A percentile compares a stretch with the other conserved stretches of the same genome.
phyloP scores from a whole-genome alignment of 495 filamentous ascomycete species.

The Saxispiralis lemnorum region DNA sequence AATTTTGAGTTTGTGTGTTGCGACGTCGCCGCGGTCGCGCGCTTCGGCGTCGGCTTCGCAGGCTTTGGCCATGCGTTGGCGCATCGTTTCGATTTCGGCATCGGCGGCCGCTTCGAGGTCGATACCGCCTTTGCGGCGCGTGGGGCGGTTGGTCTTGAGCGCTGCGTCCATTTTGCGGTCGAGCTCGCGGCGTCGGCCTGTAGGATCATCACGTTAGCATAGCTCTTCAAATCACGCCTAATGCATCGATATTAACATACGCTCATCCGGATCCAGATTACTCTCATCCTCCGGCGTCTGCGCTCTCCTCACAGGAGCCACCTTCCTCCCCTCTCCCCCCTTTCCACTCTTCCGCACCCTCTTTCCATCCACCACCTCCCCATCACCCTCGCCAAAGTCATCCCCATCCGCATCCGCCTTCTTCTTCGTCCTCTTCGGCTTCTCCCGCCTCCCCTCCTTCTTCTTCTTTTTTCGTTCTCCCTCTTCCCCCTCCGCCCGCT shows the following conservation, averaged over 20 bases:
- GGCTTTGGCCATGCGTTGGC: constrained; percentile 78
- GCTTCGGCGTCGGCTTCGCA: constrained; percentile 70
- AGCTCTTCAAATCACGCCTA: neutral
- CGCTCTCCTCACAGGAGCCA: constrained; percentile 24
- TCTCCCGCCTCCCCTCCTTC: constrained; percentile 52
- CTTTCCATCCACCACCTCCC: constrained; percentile 40
- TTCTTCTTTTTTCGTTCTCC: constrained; percentile 44
- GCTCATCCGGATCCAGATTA: constrained; percentile 40
- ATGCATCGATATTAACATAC: constrained; percentile 15
- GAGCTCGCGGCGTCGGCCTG: constrained; percentile 57
- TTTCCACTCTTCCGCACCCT: constrained; percentile 29
- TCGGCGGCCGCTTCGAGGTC: constrained; percentile 81
- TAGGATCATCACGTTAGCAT: constrained; percentile 7
- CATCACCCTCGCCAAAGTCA: constrained; percentile 31
- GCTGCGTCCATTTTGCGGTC: constrained; percentile 77
- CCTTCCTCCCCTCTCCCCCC: constrained; percentile 30
- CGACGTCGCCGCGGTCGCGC: constrained; percentile 57
- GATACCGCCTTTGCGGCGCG: constrained; percentile 41
- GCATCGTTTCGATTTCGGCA: constrained; percentile 72
- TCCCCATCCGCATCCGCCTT: constrained; percentile 28
- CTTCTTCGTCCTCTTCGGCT: constrained; percentile 48
- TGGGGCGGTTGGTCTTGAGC: constrained; percentile 53
- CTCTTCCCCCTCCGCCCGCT: constrained; percentile 44
- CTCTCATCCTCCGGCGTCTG: constrained; percentile 33
- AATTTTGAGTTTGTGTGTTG: constrained; percentile 83